Conservation (phyloP, 2,329 filamentous ascomycete species). For the Chaetomiaceae sp. region DNA sequence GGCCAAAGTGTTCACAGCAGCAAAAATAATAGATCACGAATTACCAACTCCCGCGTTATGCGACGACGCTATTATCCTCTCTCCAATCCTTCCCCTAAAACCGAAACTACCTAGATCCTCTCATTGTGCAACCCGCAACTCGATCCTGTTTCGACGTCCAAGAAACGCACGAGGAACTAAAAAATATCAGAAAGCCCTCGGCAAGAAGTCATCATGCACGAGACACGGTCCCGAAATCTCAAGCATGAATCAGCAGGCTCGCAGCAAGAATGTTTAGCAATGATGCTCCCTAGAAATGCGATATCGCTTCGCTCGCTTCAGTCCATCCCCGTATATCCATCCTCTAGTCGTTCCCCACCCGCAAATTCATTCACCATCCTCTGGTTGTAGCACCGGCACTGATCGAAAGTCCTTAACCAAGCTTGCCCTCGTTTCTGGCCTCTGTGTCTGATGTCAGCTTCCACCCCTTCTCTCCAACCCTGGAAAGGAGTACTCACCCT, state of each 20-base stretch:
- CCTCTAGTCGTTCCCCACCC: not conserved
- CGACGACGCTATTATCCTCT: not conserved
- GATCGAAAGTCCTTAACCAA: slow-evolving; percentile 38
- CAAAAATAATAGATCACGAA: not conserved
- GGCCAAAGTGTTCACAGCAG: not conserved
- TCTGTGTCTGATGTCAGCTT: slow-evolving; percentile 41
- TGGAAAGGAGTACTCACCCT: slow-evolving; percentile 47
- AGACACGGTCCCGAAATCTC: not conserved
- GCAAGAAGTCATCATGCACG: not conserved
- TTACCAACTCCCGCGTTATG: not conserved
- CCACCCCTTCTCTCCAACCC: not conserved
- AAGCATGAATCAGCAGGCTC: not conserved
- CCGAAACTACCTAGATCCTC: not conserved
- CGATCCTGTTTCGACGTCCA: not conserved
- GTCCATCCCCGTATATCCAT: not conserved
- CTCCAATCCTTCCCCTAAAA: no score
- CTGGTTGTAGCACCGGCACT: not conserved
- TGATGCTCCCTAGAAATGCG: slow-evolving; percentile 6
- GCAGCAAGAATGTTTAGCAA: slow-evolving; percentile 12
- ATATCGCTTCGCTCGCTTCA: not conserved
- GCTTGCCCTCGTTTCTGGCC: slow-evolving; percentile 69
- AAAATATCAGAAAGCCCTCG: no score
- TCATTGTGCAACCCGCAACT: slow-evolving; percentile 1
- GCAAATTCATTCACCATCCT: not conserved
- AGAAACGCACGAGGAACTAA: not conserved